Percentiles rank a stretch among this genome's conserved stretches.
These are phyloP conservation scores for Clavulina sp. DNA, from an alignment of 768 basidiomycete genomes.

Conservation along the genomic window DNA sequence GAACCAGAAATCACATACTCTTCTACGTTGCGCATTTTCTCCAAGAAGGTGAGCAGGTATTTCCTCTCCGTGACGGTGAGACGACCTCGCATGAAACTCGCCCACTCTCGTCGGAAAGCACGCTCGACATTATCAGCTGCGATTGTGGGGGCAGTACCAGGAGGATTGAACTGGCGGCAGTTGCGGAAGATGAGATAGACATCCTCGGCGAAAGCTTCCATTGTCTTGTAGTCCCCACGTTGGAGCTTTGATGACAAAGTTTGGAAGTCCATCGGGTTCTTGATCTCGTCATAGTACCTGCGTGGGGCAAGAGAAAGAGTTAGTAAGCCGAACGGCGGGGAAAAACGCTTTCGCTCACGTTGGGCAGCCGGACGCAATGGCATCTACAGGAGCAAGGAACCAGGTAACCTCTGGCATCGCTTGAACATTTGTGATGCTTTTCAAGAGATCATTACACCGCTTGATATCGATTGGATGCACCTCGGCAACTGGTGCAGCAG, in stretches of 20 bases:
- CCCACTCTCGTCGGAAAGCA: conserved; percentile 73
- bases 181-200: conserved; percentile 72
- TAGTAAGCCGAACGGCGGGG: background rate
- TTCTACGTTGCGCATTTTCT: conserved; percentile 24
- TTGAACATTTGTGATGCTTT: conserved; percentile 25
- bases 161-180: conserved; percentile 84
- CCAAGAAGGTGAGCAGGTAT: conserved; percentile 51
- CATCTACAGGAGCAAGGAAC: conserved; percentile 73
- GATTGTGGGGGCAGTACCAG: conserved; percentile 50
- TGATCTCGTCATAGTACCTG: conserved; percentile 86
- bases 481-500: conserved; percentile 15
- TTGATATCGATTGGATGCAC: conserved; percentile 54
- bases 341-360: conserved; percentile 36
- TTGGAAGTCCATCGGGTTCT: conserved; percentile 83
- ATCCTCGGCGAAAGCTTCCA: conserved; percentile 71
- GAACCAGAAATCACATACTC: conserved; percentile 42
- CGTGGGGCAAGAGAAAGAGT: background rate
- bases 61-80: conserved; percentile 68
- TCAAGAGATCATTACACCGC: conserved; percentile 60
- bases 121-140: conserved; percentile 62
- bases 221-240: conserved; percentile 48
- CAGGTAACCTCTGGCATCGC: conserved; percentile 49
- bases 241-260: conserved; percentile 59
- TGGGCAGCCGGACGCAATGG: conserved; percentile 67
- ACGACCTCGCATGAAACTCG: conserved; percentile 52